phyloP scores from a whole-genome alignment of 495 filamentous ascomycete genomes.

The Penicillium cataractarum region DNA sequence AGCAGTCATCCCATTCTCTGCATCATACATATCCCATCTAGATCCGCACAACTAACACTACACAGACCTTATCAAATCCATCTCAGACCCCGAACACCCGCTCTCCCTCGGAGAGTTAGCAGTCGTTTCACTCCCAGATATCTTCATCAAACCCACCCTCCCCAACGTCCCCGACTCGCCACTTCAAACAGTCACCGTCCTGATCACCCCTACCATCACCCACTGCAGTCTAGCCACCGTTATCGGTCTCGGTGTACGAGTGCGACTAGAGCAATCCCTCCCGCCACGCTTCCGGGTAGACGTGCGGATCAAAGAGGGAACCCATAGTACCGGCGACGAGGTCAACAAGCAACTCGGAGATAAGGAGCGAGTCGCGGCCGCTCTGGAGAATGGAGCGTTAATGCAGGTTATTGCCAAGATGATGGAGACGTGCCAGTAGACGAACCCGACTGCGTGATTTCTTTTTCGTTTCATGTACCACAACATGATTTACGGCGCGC shows the following conservation, averaged over 20 bases:
- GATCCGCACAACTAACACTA: not conserved
- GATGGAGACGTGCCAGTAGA: conserved; percentile 76
- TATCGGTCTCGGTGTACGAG: conserved; percentile 91
- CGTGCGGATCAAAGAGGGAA: conserved; percentile 91
- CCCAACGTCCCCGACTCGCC: conserved; percentile 48
- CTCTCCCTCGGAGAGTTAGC: conserved; percentile 89
- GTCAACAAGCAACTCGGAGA: conserved; percentile 95
- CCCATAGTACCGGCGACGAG: conserved; percentile 91
- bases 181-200: conserved; percentile 54
- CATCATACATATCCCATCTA: not conserved
- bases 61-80: conserved; percentile 86
- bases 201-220: conserved; percentile 96
- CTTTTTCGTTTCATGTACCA: not conserved
- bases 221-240: conserved; percentile 96
- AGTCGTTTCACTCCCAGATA: conserved; percentile 92
- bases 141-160: conserved; percentile 70
- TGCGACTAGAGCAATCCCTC: conserved; percentile 85
- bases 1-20: conserved; percentile 11
- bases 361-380: conserved; percentile 94
- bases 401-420: conserved; percentile 89
- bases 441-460: not conserved
- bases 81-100: conserved; percentile 95
- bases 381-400: conserved; percentile 89
- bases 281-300: conserved; percentile 93
- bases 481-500: not conserved